Base-by-base conservation (phyloP, 2,329 filamentous ascomycete genomes). In the Davidsoniella neocaledoniae region DNA sequence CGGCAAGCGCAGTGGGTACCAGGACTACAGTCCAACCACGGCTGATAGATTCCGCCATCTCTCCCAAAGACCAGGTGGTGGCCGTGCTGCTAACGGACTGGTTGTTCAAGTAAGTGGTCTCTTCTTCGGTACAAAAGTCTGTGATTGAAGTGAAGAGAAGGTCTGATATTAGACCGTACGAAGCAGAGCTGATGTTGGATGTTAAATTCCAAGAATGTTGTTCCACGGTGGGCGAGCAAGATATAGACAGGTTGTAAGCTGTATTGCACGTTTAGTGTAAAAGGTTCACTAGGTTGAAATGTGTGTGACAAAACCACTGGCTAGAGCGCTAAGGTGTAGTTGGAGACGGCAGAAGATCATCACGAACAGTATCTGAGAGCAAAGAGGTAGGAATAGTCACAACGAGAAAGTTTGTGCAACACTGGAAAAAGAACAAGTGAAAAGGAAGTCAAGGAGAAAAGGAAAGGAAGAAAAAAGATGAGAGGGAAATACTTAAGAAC, bases 11-110 rank as follows among this genome's bases (percentile, higher is more conserved):
- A 62, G 74, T 73, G 61, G 77, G 63, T 56, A 73, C 66, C 53
- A 79, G 67, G 59, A 77, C 65, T 56, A 75, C 66, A 60, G 72
- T 71, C 73, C 74, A 77, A 64, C 73, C 68, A 52, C 71, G 65
- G 58, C 66, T 66, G 57, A 68, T 65, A 56, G 68, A 67, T 61
- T 70, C 67, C 60, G 67, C 65, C 72, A 75, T 76, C 23, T 48
- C 37, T 14, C 38, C 12, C 1, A 40, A 40, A 19, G 8, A 25
- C 4, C 4, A 29, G n/a, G 17, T 33, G 26, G 8, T 33, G 26
- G 26, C 26, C 5, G 10, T 33, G 26, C 26, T 33, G 7, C 5
- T 12, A 33, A 33, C 26, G 26, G 26, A 4, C 26, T 33, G 26
- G 26, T 10, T 8, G 26, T 12, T 12, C 5, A 33, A 33, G 26